Evolutionary conservation across 345 rosid species (phyloP).

Genomic region (Lumnitzera littorea): DNA sequence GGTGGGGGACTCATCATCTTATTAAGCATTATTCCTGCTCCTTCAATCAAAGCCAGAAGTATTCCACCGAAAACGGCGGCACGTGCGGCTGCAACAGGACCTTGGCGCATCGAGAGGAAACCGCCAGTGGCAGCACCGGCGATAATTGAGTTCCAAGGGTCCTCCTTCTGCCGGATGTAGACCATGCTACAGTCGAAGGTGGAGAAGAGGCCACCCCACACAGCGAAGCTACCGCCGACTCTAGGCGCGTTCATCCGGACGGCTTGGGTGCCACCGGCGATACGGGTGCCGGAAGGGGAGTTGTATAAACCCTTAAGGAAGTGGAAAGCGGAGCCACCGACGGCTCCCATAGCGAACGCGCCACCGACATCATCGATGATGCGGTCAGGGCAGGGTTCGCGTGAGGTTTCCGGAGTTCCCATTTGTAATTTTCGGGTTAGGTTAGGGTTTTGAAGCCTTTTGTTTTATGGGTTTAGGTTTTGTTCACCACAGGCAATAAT

Average conservation of each 20-base stretch:
- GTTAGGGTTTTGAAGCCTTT: too few relatives aligned
- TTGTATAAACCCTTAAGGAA: constrained; percentile 56
- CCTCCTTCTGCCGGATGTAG: constrained; percentile 80
- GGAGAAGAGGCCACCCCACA: constrained; percentile 79
- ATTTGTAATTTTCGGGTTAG: constrained; percentile 1
- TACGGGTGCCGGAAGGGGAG: constrained; percentile 52
- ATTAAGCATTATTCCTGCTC: constrained; percentile 50
- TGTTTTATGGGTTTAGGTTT: too few relatives aligned
- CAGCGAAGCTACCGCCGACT: constrained; percentile 69
- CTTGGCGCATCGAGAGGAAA: constrained; percentile 63
- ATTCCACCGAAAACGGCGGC: constrained; percentile 56
- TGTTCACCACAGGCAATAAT: too few relatives aligned
- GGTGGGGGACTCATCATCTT: constrained; percentile 33
- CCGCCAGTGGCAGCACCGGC: constrained; percentile 90
- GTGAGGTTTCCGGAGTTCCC: constrained; percentile 55
- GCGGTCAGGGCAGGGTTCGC: constrained; percentile 82
- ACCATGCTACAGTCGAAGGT: constrained; percentile 73
- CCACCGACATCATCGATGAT: constrained; percentile 72
- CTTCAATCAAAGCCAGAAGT: constrained; percentile 59
- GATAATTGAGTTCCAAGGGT: constrained; percentile 83
- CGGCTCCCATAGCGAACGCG: constrained; percentile 83
- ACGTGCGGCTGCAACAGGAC: constrained; percentile 39
- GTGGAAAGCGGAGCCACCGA: constrained; percentile 68
- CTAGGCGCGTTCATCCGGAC: constrained; percentile 78
- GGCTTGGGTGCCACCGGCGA: constrained; percentile 61